Base-by-base conservation (phyloP, 768 basidiomycete species). In the Suillus subluteus region DNA sequence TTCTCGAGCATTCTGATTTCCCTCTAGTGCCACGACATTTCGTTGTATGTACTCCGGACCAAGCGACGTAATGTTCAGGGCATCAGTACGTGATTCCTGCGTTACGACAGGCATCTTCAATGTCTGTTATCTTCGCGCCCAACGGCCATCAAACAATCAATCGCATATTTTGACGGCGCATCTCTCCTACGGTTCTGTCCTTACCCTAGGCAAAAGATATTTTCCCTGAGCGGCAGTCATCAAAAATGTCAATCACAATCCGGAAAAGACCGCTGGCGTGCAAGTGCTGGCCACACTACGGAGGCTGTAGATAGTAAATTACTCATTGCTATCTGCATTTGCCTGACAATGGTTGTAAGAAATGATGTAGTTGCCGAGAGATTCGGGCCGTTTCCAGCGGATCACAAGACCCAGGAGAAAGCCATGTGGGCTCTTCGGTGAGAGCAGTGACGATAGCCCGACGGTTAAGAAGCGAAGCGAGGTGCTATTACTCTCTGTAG, bases 391-490 rank as follows among this genome's bases (percentile, higher is more conserved):
- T 64, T 38, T 48, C 9, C 56, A 58, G 55, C 54, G 38, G 61
- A 69, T 77, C 76, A 75, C 74, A 64, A 72, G 76, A 70, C 69
- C 67, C 26, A 62, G 59, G 62, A 62, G 12, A 37, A 30, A 18
- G 23, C 41, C 41, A 61, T 61, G 64, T 61, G 58, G 62, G 52
- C 4, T 30, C 40, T 65, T 61, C 46, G 54, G 48, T 43, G 55
- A 58, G 56, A 46, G 50, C 54, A 65, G 65, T 75, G 64, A 68
- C 67, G 72, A 30, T 48, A 62, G 52, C 62, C 15, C 62, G 23
- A 73, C 71, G 75, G 73, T 70, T 69, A 73, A 72, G 70, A 78
- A 72, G 69, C 65, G 30, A 54, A 26, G 26, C 26, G 26, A 26
- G 26, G 41, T 46, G 15, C 68, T 37, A 37, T 37, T 37, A 37